Evolutionary conservation across 164 flowering plant species (phyloP).

Genomic region (Piper longum): DNA sequence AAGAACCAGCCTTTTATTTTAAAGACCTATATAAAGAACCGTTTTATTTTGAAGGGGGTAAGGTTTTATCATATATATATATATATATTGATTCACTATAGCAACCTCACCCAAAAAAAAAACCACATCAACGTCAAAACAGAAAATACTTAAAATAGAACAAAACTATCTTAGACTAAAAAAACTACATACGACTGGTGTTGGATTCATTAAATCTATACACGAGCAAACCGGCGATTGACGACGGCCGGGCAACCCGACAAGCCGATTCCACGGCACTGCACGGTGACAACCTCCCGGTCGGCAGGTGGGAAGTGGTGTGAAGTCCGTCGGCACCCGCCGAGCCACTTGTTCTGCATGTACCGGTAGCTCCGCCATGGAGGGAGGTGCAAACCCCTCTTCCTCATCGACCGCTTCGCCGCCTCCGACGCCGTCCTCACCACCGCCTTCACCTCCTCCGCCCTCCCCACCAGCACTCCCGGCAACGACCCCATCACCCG

Average conservation of each 20-base stretch:
- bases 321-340: slow-evolving; percentile 41
- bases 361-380: slow-evolving; percentile 81
- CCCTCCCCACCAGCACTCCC: slow-evolving; percentile 34
- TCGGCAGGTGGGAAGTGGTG: slow-evolving; percentile 1
- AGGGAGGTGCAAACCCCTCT: slow-evolving; percentile 37
- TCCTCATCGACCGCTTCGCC: slow-evolving; percentile 47
- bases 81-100: no score
- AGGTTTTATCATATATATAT: no score
- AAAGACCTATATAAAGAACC: no score
- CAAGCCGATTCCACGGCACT: slow-evolving; percentile 50
- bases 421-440: slow-evolving; percentile 34
- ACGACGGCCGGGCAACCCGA: slow-evolving; percentile 10
- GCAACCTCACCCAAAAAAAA: no score
- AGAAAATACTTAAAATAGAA: no score
- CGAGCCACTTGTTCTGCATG: slow-evolving; percentile 72
- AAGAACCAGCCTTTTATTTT: no score
- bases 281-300: slow-evolving; percentile 8
- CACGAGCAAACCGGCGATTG: background rate
- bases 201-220: background rate
- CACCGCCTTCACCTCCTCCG: slow-evolving; percentile 46
- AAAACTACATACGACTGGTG: no score
- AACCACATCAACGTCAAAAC: no score
- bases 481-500: slow-evolving; percentile 28
- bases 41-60: no score
- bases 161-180: no score